Evolutionary conservation across 129 eudicot species (phyloP).

Genomic region (Mikania micrantha): DNA sequence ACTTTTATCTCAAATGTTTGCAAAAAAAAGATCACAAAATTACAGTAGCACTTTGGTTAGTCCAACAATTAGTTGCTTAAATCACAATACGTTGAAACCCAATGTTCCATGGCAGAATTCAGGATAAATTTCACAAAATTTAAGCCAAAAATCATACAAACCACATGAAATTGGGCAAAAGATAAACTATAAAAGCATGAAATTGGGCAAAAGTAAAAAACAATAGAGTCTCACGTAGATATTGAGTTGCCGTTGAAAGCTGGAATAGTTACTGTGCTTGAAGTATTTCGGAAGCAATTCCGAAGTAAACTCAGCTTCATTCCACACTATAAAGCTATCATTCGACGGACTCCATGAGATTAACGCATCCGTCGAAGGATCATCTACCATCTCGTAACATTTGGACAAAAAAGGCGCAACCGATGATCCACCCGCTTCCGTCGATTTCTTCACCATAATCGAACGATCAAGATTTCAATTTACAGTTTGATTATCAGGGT

Average conservation of each 20-base stretch:
- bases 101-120: no score
- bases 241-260: slow-evolving; percentile 78
- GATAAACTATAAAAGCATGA: background rate
- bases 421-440: slow-evolving; percentile 37
- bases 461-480: background rate
- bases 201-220: background rate
- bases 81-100: background rate
- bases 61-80: background rate
- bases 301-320: slow-evolving; percentile 46
- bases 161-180: background rate
- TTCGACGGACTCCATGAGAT: slow-evolving; percentile 62
- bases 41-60: background rate
- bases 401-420: slow-evolving; percentile 72
- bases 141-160: background rate
- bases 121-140: background rate
- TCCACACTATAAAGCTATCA: slow-evolving; percentile 66
- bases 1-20: background rate
- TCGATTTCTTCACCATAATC: slow-evolving; percentile 56
- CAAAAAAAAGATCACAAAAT: background rate
- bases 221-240: slow-evolving; percentile 50
- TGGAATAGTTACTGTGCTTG: slow-evolving; percentile 71
- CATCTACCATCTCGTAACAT: slow-evolving; percentile 85
- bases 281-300: slow-evolving; percentile 80
- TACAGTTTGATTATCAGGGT: background rate
- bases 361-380: slow-evolving; percentile 46